These are phyloP conservation scores for Halocafeteria seosinensis DNA, from an alignment of 108 stramenopile species.

Conservation along the genomic window DNA sequence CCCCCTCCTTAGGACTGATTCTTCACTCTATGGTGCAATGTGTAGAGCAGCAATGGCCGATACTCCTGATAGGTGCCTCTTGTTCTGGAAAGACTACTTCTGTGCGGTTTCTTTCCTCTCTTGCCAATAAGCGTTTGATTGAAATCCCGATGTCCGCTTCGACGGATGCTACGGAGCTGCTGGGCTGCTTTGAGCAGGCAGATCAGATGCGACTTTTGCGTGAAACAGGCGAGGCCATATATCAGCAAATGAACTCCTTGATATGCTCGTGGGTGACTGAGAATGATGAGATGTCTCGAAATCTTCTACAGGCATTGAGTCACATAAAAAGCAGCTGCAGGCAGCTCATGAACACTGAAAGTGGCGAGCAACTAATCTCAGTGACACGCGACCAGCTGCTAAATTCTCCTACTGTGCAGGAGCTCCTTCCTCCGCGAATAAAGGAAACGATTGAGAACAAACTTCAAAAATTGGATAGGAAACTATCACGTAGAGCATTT, in stretches of 20 bases:
- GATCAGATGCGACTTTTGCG: constrained; percentile 21
- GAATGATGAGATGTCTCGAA: no score
- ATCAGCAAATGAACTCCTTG: not conserved
- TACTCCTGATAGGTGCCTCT: not conserved
- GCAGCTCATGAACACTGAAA: no score
- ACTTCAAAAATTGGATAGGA: not conserved
- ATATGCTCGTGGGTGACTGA: no score
- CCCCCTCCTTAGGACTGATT: not conserved
- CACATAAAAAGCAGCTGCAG: no score
- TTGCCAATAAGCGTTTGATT: not conserved
- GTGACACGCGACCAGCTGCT: not conserved
- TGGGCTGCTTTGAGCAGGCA: constrained; percentile 89
- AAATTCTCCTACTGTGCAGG: not conserved
- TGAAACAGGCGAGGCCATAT: not conserved
- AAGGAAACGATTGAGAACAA: not conserved
- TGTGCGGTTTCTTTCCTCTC: not conserved
- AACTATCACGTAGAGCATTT: constrained; percentile 4
- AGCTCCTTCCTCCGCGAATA: not conserved
- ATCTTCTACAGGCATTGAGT: not conserved
- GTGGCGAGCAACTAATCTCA: no score
- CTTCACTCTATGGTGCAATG: not conserved
- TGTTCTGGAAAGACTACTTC: not conserved
- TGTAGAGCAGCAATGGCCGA: not conserved
- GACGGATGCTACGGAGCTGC: constrained; percentile 84
- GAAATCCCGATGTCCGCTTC: constrained; percentile 53